Percentiles rank a stretch among this genome's conserved stretches.
Conservation (phyloP, 2,329 filamentous ascomycete genomes). For the Phaeosphaeria sp. region DNA sequence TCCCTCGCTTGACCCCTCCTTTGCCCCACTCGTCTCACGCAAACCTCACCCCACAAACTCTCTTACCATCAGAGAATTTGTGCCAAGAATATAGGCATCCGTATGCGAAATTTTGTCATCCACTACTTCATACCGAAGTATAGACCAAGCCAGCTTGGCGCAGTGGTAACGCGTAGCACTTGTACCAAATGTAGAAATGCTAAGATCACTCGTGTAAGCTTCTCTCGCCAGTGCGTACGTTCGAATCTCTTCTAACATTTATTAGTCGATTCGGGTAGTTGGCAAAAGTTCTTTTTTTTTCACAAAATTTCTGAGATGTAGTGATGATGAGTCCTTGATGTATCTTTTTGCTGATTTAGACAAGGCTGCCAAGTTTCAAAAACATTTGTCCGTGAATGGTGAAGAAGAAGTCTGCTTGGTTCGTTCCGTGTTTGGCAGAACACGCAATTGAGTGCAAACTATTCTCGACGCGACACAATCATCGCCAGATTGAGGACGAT, state of each 20-base stretch:
- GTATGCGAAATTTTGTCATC: neutral
- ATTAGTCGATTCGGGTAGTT: constrained; percentile 8
- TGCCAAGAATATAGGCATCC: neutral
- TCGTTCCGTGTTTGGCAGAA: too few species aligned
- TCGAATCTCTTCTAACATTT: too few species aligned
- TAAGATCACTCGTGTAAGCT: constrained; percentile 10
- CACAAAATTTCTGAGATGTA: neutral
- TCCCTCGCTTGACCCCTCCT: neutral
- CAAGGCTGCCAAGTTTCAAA: too few species aligned
- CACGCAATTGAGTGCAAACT: too few species aligned
- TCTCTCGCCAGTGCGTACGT: too few species aligned
- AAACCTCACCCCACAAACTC: too few species aligned
- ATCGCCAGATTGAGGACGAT: too few species aligned
- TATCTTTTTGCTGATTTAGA: too few species aligned
- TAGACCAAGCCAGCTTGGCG: constrained; percentile 7
- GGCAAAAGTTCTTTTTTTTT: constrained; percentile 3
- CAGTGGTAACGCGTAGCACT: constrained; percentile 10
- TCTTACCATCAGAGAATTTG: neutral
- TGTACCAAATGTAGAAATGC: constrained; percentile 4
- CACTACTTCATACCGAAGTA: neutral
- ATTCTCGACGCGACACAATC: too few species aligned
- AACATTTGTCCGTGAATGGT: too few species aligned
- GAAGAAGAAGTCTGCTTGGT: too few species aligned
- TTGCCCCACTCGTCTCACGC: neutral
- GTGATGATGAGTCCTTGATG: too few species aligned